Base-by-base conservation (phyloP, 306 rosid species). In the Amphicarpaea edgeworthii region DNA sequence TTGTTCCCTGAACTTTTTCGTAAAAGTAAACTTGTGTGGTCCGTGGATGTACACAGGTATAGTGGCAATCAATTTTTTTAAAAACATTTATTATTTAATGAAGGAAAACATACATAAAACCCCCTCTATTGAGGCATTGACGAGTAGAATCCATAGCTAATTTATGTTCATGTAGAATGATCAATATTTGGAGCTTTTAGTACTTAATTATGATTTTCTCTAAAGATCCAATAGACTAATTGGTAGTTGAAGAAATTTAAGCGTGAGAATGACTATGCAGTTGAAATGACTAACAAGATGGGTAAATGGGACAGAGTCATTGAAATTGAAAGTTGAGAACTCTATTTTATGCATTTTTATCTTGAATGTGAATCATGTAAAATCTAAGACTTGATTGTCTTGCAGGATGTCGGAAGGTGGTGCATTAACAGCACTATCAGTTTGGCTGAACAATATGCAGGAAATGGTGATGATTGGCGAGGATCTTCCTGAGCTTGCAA, bases 391-490 rank as follows among this genome's bases (percentile, higher is more conserved):
- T 75, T 68, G 59, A 61, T 74, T 62, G 53, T 77, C 77, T 75
- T 83, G 81, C 89, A 92, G 99, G 87, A 87, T 92, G 97, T 92
- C 91, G 83, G 96, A 96, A 86, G 99, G 97, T 49, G 91, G 92
- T 75, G 97, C 98, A 40, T 90, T 78, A 87, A 88, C 99, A 50
- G 96, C 98, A 59, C 71, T 96, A 41, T 92, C 96, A 70, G 58
- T 89, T 82, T 96, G 99, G 98, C 83, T 92, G 66, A 92, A 92
- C 69, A 70, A 85, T 51, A 84, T 92, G 84, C 83, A 87, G 58
- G 96, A 89, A 84, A 90, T 89, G 93, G 85, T 87, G 81, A 21
- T 69, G 84, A 83, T 16, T 20, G 87, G 86, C 41, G 85, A 89
- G 55, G 84, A 89, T 87, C 97, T 90, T 70, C 99, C 99, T 77